Percentiles rank a stretch among this genome's conserved stretches.
Conservation (phyloP, 371 early-diverging fungal genomes). For the Mycotypha africana region DNA sequence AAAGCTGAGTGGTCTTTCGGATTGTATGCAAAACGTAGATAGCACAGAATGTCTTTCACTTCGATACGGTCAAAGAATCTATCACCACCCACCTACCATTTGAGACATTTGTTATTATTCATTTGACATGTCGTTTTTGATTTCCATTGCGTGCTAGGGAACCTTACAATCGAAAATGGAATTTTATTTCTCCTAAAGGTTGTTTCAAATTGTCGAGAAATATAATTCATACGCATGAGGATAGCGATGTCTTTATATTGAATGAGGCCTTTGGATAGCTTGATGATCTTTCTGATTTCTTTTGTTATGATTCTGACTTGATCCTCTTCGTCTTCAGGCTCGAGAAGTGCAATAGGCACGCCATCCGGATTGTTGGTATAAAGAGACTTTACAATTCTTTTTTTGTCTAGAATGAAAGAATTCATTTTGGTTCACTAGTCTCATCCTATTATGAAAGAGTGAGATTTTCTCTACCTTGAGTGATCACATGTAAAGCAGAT, state of each 20-base stretch:
- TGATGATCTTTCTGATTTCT: conserved; percentile 37
- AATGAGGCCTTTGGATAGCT: conserved; percentile 28
- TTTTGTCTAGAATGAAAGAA: conserved; percentile 10
- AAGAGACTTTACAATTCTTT: conserved; percentile 18
- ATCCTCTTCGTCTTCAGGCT: neutral
- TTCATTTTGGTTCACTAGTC: no score
- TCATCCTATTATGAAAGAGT: no score
- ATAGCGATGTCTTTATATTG: conserved; percentile 50
- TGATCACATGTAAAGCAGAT: conserved; percentile 42
- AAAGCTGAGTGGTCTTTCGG: conserved; percentile 38
- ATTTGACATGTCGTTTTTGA: no score
- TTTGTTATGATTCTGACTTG: conserved; percentile 44
- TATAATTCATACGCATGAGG: conserved; percentile 39
- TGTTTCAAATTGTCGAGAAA: conserved; percentile 42
- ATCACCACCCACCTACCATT: conserved; percentile 35
- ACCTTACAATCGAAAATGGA: conserved; percentile 42
- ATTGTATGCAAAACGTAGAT: conserved; percentile 44
- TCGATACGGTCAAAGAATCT: conserved; percentile 40
- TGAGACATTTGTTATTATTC: no score
- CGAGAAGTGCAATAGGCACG: conserved; percentile 26
- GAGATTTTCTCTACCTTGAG: conserved; percentile 21
- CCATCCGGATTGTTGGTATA: conserved; percentile 32
- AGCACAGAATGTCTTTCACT: conserved; percentile 39
- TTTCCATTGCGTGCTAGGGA: no score
- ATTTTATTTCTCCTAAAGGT: conserved; percentile 35